Evolutionary conservation across 345 rosid genomes (phyloP).

Genomic region (Eucalyptus leucophloia): DNA sequence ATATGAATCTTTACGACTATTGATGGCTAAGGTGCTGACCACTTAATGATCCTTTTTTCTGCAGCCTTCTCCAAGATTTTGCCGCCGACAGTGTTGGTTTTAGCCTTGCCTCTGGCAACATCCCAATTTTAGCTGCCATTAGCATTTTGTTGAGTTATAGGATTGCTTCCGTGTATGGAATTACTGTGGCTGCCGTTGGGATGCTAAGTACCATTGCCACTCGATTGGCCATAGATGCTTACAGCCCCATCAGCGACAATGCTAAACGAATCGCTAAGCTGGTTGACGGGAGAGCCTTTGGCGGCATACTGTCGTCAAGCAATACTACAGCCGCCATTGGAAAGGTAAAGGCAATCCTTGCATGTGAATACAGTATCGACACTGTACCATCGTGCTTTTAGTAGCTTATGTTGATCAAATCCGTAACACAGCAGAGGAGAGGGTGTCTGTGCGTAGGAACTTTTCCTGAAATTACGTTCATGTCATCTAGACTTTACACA

Average conservation of each 20-base stretch:
- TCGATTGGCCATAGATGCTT: constrained; percentile 27
- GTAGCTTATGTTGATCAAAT: no score
- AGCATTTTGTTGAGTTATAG: constrained; percentile 16
- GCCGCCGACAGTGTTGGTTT: no score
- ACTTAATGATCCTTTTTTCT: background rate
- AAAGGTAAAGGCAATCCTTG: background rate
- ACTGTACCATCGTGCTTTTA: no score
- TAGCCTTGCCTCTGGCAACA: no score
- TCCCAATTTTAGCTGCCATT: constrained; percentile 4
- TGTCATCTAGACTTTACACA: no score
- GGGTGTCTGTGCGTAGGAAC: no score
- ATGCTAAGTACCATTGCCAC: constrained; percentile 32
- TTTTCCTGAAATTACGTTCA: no score
- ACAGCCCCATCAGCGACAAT: constrained; percentile 29
- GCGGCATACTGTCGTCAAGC: no score
- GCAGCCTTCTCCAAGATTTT: background rate
- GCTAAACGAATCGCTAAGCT: constrained; percentile 31
- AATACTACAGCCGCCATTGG: constrained; percentile 20
- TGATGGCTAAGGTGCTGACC: background rate
- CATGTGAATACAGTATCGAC: no score
- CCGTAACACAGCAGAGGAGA: no score
- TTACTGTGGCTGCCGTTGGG: constrained; percentile 29
- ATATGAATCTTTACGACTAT: background rate
- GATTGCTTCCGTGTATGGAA: constrained; percentile 26
- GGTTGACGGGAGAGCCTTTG: no score